These are phyloP conservation scores for Vaccinium darrowii DNA, from an alignment of 148 eudicot genomes.

Conservation along the genomic window DNA sequence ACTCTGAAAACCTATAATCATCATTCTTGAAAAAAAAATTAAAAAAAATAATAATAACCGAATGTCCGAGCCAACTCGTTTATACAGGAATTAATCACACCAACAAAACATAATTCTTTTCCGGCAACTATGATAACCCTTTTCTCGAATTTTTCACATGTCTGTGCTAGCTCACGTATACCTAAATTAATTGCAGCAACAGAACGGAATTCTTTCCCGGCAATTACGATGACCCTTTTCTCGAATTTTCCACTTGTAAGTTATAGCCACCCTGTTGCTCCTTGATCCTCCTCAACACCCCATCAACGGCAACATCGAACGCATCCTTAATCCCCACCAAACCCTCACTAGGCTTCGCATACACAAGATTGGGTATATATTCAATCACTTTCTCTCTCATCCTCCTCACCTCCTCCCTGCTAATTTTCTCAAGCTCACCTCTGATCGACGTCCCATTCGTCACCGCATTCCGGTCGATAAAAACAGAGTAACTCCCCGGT, in stretches of 20 bases:
- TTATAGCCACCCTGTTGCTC: constrained; percentile 45
- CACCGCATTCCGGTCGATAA: constrained; percentile 69
- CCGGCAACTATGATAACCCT: too few relatives aligned
- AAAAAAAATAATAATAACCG: too few relatives aligned
- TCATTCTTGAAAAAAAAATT: too few relatives aligned
- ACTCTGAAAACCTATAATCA: too few relatives aligned
- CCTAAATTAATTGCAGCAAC: too few relatives aligned
- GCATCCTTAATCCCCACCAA: constrained; percentile 64
- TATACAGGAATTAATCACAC: too few relatives aligned
- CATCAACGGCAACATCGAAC: constrained; percentile 72
- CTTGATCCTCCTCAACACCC: constrained; percentile 57
- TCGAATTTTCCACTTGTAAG: constrained; percentile 33
- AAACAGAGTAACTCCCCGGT: constrained; percentile 87
- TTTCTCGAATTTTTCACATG: too few relatives aligned
- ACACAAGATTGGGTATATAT: constrained; percentile 58
- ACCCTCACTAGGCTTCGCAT: constrained; percentile 56
- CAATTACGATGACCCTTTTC: neutral
- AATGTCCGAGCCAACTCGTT: too few relatives aligned
- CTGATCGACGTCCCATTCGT: constrained; percentile 62
- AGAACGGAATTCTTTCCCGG: too few relatives aligned
- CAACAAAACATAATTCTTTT: too few relatives aligned
- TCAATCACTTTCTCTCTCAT: constrained; percentile 90
- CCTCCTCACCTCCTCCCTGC: constrained; percentile 45
- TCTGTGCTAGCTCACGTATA: too few relatives aligned
- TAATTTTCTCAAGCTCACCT: constrained; percentile 42